Base-by-base conservation (phyloP, 495 filamentous ascomycete genomes). In the Paragyromitra xinjiangensis region DNA sequence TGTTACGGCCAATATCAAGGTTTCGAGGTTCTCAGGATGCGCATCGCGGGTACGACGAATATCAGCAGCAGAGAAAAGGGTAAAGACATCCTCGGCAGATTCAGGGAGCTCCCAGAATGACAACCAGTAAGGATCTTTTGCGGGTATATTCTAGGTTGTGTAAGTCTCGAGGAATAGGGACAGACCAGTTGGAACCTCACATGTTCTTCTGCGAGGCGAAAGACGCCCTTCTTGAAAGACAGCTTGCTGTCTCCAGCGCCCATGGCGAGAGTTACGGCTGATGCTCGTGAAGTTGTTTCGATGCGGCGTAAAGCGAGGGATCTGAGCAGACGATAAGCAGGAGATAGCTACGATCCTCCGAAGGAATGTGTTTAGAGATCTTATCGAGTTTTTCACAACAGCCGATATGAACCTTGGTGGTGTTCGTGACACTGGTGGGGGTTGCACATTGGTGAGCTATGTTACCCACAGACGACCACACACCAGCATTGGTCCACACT, bases 241-340 rank as follows among this genome's bases (percentile, higher is more conserved):
- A 98, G 91, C 89, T 99, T 99, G 77, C 95, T 98, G 87, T 99
- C 96, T 84, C 95, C 97, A 82, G 95, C 95, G 83, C 95, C 95
- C 95, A 99, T 99, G 48, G 48, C 26, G 66, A 42, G 65, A 71
- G 16, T 40, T 59, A 55, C 6, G 58, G n/a, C n/a, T 34, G 55
- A 69, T 62, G 40, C 34, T 19, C 59, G 44, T n/a, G 8, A 22
- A 37, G 26, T 56, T 63, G 19, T 69, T 37, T 19, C 11, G 7
- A 12, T 11, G 9, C 3, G 53, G 24, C 19, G 42, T 24, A 64
- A 40, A 45, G 58, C 19, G 59, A 45, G 22, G 8, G 42, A 42
- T 16, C 58, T 8, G 16, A 64, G 14, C n/a, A 51, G 58, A 39
- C n/a, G 12, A 40, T 71, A 24, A 45, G 56, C 7, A 70, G 26